Percentiles rank a stretch among this genome's conserved stretches.
phyloP scores from a whole-genome alignment of 768 basidiomycete genomes.

The Hygrocybe punicea region DNA sequence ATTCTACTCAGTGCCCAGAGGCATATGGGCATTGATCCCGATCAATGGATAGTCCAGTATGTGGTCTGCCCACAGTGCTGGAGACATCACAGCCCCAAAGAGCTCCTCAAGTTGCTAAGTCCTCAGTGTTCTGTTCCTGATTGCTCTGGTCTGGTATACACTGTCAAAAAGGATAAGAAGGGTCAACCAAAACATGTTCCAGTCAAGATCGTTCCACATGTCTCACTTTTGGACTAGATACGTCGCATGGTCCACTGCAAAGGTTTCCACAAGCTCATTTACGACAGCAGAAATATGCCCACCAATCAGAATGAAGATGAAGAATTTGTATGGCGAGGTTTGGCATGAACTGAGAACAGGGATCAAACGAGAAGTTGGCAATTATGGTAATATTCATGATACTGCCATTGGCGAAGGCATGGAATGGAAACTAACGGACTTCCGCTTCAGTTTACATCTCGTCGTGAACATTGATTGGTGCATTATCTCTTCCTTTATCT shows the following conservation, averaged over 20 bases:
- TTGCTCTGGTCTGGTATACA: conserved; percentile 15
- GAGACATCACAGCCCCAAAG: conserved; percentile 16
- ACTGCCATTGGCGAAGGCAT: not conserved
- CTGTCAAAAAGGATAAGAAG: conserved; percentile 6
- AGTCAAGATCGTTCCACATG: conserved; percentile 15
- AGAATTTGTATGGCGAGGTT: conserved; percentile 20
- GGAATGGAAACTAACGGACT: conserved; percentile 5
- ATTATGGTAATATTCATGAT: conserved; percentile 15
- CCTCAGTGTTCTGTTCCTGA: conserved; percentile 10
- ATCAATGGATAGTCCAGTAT: conserved; percentile 22
- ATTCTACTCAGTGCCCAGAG: conserved; percentile 11
- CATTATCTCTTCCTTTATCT: too few species aligned
- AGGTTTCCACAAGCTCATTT: conserved; percentile 12
- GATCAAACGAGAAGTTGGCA: conserved; percentile 15
- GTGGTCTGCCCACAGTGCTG: conserved; percentile 18
- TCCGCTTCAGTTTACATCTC: conserved; percentile 23
- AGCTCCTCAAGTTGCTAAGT: conserved; percentile 7
- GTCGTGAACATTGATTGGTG: conserved; percentile 27
- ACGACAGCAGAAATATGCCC: conserved; percentile 9
- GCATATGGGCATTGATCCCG: conserved; percentile 26
- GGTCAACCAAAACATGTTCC: conserved; percentile 7
- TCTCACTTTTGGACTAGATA: conserved; percentile 20
- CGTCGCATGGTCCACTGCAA: conserved; percentile 15
- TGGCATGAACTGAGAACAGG: conserved; percentile 16
- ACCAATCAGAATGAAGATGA: conserved; percentile 15